Base-by-base conservation (phyloP, 306 rosid species). In the Quillaja saponaria region DNA sequence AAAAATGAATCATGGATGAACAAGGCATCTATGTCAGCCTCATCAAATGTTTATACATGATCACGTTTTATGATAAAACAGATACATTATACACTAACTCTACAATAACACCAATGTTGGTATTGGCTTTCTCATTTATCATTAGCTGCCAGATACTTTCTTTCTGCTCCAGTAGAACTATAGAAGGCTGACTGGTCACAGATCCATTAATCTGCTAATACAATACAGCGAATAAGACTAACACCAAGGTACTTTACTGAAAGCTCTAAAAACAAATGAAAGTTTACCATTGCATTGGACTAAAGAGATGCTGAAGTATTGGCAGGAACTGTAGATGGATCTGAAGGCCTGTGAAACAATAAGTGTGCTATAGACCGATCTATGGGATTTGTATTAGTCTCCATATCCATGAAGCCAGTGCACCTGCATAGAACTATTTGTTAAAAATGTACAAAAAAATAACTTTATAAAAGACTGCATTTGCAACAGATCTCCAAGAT, bases 301-400 rank as follows among this genome's bases (percentile, higher is more conserved):
- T 75, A 77, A 54, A 58, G 70, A 44, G 87, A 50, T 15, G 39
- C 13, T 6, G 67, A 16, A 28, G 66, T 70, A 21, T 51, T 77
- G 21, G 25, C 75, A 55, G 76, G 76, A 74, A 64, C 11, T 46
- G 47, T 10, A 11, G 95, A 81, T 59, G 79, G 60, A 64, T 80
- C 82, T 3, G 76, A 73, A 33, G 96, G 95, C 68, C 88, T 81
- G 77, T 89, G 96, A 78, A 89, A 89, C 67, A 89, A 66, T 59
- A 89, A 75, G 71, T 89, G 95, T n/a, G 95, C 96, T 58, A 89
- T 80, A 35, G 96, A 86, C 71, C 96, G 87, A 65, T 89, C 96
- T 18, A 89, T 85, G 14, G 96, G 96, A 65, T 89, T 89, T 34
- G 96, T 89, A 72, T 84, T 78, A 34, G 88, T 84, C 78, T 89